Evolutionary conservation across 1,284 basidiomycete species (phyloP), one percentile per base, ranked within the genome.

Genomic region (Exobasidium rhododendri): DNA sequence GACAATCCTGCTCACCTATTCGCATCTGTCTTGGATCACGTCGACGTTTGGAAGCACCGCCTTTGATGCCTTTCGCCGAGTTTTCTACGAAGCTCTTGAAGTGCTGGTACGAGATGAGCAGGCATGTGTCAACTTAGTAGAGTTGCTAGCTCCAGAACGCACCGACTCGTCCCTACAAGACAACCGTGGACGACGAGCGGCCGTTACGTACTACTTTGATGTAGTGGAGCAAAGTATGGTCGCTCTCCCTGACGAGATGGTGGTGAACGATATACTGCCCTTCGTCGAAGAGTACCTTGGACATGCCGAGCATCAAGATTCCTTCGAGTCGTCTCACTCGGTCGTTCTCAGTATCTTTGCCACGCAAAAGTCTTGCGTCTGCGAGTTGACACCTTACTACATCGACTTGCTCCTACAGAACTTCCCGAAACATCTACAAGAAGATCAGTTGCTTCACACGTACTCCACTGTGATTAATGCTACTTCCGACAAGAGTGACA

Each of bases 281-380:
- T 31, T 53, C 7, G 20, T 26, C 52, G 28, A 31, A n/a, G 46
- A 22, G 11, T 49, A 46, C 29, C 10, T 28, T 10, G 43, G 53
- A 10, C 32, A 31, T 24, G 28, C 13, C n/a, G 45, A n/a, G 20
- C 32, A 56, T 66, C 69, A 67, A 56, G 73, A 75, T 28, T 63
- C 77, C 2, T 79, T 79, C 40, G 77, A 79, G 58, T 77, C 76
- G 11, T 72, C 77, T 6, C 77, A 79, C 45, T 71, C 77, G 40
- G 71, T 77, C 3, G 63, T 78, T 6, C 65, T 79, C 10, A 70
- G 74, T 2, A 53, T 79, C 4, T 78, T 69, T 54, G 53, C 64
- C 11, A 55, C 53, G 22, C 49, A 65, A n/a, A 74, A 75, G 49
- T 47, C 63, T 1, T 65, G 66, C 53, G 69, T 68, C 20, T 53